A percentile compares a stretch with the other conserved stretches of the same genome.
Evolutionary conservation across 768 basidiomycete species (phyloP).

Genomic region (Auricularia sp.): DNA sequence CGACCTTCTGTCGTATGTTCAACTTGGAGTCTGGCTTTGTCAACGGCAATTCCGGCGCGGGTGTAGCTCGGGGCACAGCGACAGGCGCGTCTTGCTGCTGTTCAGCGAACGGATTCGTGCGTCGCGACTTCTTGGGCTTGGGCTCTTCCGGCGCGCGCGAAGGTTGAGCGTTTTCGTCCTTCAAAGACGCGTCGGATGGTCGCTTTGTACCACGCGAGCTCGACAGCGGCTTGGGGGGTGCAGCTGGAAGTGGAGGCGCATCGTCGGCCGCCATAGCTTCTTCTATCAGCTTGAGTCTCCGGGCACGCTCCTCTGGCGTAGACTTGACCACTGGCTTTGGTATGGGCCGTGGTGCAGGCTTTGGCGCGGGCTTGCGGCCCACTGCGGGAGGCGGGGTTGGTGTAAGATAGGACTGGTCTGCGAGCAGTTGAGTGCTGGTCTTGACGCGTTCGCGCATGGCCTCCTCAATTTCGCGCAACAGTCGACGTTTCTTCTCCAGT

Average conservation of each 20-base stretch:
- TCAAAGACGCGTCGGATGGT: not conserved
- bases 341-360: too few relatives aligned
- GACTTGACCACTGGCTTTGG: not conserved
- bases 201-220: not conserved
- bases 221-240: not conserved
- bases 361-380: not conserved
- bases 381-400: not conserved
- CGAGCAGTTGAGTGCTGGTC: not conserved
- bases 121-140: not conserved
- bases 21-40: not conserved
- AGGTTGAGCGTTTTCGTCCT: not conserved
- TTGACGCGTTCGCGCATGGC: not conserved
- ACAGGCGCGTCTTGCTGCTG: not conserved
- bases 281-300: not conserved
- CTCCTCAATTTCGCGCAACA: not conserved
- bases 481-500: not conserved
- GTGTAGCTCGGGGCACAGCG: not conserved
- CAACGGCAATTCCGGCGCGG: not conserved
- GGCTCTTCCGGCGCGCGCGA: not conserved
- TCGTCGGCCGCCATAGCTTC: not conserved
- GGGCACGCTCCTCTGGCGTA: not conserved
- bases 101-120: not conserved
- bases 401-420: not conserved
- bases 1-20: conserved; percentile 16
- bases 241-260: not conserved